Evolutionary conservation across 192 early-diverging fungal genomes (phyloP).

Genomic region (Backusella tarrabulga): DNA sequence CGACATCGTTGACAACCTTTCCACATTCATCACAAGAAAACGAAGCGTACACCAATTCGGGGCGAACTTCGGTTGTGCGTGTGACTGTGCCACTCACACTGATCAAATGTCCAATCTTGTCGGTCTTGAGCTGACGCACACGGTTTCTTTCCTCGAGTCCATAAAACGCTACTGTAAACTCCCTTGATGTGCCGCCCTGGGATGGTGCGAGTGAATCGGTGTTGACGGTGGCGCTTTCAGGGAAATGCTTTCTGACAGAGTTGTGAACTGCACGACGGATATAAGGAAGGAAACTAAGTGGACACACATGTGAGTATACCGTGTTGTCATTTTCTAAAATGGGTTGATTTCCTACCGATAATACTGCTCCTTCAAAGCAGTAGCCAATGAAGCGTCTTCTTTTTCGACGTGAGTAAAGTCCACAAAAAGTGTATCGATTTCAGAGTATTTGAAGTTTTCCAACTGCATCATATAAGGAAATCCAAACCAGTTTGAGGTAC

Average conservation of each 20-base stretch:
- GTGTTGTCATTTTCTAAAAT: not conserved
- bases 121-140: conserved; percentile 84
- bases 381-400: conserved; percentile 56
- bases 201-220: conserved; percentile 32
- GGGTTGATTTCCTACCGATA: conserved; percentile 50
- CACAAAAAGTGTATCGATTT: conserved; percentile 70
- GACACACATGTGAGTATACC: not conserved
- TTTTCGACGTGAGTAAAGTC: conserved; percentile 63
- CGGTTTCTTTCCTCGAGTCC: conserved; percentile 59
- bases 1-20: conserved; percentile 76
- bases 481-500: conserved; percentile 23
- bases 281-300: conserved; percentile 71
- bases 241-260: conserved; percentile 67
- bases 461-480: conserved; percentile 72
- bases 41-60: conserved; percentile 88
- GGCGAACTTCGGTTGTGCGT: conserved; percentile 93
- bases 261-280: conserved; percentile 84
- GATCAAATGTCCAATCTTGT: conserved; percentile 78
- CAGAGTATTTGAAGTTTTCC: conserved; percentile 50
- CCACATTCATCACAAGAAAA: conserved; percentile 89
- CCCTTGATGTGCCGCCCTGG: conserved; percentile 52
- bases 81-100: conserved; percentile 93
- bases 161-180: conserved; percentile 75
- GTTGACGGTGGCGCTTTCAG: conserved; percentile 57
- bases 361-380: conserved; percentile 68